Evolutionary conservation across 768 basidiomycete species (phyloP).

Genomic region (Suillus fuscotomentosus): DNA sequence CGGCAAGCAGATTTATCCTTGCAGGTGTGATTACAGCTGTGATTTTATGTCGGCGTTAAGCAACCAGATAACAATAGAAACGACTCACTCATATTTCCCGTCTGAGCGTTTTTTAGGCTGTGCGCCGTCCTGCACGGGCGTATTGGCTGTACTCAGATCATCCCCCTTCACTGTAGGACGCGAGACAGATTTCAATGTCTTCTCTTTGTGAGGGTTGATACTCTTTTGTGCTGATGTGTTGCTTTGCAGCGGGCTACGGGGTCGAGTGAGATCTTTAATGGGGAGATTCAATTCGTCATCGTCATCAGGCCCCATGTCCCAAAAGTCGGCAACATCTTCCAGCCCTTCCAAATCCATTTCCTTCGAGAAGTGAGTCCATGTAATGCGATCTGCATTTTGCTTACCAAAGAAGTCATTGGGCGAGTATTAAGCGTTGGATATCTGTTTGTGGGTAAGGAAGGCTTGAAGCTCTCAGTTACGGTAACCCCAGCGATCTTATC

Average conservation of each 20-base stretch:
- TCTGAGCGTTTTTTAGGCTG: slow-evolving; percentile 48
- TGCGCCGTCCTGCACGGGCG: neutral
- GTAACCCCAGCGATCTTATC: slow-evolving; percentile 73
- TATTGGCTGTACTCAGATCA: neutral
- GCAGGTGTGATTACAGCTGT: slow-evolving; percentile 78
- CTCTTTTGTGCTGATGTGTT: neutral
- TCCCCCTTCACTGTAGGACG: neutral
- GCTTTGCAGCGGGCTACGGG: slow-evolving; percentile 5
- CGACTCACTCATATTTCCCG: slow-evolving; percentile 59
- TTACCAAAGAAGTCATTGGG: slow-evolving; percentile 59
- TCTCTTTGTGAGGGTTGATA: neutral
- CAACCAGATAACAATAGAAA: neutral
- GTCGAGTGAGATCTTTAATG: slow-evolving; percentile 37
- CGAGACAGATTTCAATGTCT: neutral
- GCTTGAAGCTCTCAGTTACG: slow-evolving; percentile 53
- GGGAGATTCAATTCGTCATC: slow-evolving; percentile 17
- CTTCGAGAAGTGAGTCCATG: slow-evolving; percentile 34
- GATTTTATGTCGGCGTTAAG: neutral
- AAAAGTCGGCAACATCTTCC: slow-evolving; percentile 69
- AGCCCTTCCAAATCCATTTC: slow-evolving; percentile 65
- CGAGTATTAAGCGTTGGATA: slow-evolving; percentile 74
- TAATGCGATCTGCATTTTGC: slow-evolving; percentile 6
- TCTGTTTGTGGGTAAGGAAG: slow-evolving; percentile 47
- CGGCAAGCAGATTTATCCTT: slow-evolving; percentile 74
- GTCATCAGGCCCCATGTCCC: slow-evolving; percentile 43